Conservation (phyloP, 306 rosid species). For the Canavalia ensiformis region DNA sequence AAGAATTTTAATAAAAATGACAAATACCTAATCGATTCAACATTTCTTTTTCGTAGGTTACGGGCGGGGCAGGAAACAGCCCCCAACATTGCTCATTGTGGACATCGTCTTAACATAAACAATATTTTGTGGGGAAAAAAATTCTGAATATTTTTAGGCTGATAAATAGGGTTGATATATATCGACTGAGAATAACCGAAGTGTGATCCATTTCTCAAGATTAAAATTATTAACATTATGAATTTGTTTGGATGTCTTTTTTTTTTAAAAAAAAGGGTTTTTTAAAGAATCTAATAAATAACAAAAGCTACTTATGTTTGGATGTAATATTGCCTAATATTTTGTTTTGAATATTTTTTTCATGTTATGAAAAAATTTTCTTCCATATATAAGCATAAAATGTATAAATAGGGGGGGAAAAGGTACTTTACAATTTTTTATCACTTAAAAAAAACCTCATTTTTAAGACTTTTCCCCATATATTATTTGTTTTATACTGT, state of each 20-base stretch:
- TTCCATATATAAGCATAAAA: not conserved
- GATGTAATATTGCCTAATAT: not conserved
- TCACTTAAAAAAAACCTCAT: too few relatives aligned
- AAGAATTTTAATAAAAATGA: not conserved
- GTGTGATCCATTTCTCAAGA: not conserved
- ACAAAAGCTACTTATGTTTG: not conserved
- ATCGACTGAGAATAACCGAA: not conserved
- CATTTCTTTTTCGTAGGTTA: not conserved
- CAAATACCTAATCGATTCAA: conserved; percentile 3
- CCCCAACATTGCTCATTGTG: not conserved
- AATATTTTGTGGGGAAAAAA: not conserved
- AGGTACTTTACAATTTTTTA: too few relatives aligned
- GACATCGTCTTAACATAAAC: not conserved
- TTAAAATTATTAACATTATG: not conserved
- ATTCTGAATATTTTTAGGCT: not conserved
- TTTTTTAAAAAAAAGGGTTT: not conserved
- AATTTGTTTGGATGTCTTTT: not conserved
- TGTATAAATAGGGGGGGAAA: not conserved
- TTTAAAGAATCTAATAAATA: not conserved
- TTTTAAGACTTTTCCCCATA: not conserved
- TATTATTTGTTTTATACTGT: not conserved
- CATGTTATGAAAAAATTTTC: not conserved
- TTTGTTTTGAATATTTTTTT: not conserved
- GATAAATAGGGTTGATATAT: not conserved
- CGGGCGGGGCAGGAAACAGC: not conserved